Conservation (phyloP, 2,329 filamentous ascomycete genomes). For the Pseudogymnoascus sp. region DNA sequence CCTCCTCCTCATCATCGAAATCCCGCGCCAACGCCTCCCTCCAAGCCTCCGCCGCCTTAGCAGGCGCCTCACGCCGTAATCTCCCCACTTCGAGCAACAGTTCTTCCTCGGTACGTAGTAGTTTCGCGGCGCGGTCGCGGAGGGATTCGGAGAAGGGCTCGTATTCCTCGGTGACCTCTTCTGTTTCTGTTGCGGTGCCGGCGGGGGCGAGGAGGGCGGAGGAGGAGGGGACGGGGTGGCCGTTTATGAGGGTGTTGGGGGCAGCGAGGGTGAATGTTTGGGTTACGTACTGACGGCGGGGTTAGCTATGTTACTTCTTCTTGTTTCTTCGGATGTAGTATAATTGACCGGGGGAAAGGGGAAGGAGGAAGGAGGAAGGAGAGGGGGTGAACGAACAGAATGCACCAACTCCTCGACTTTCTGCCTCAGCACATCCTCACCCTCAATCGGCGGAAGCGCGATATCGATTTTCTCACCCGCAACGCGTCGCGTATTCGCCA, state of each 20-base stretch:
- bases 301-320: not conserved
- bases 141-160: constrained; percentile 55
- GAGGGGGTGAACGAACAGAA: constrained; percentile 46
- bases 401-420: constrained; percentile 53
- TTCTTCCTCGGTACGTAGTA: constrained; percentile 56
- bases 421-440: constrained; percentile 49
- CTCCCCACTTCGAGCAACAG: constrained; percentile 55
- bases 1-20: constrained; percentile 12
- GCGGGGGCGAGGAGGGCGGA: constrained; percentile 31
- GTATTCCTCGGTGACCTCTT: constrained; percentile 36
- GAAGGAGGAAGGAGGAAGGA: no score
- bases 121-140: constrained; percentile 50
- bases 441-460: constrained; percentile 58
- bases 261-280: constrained; percentile 51
- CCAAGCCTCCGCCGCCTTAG: constrained; percentile 16
- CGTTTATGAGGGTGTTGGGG: constrained; percentile 57
- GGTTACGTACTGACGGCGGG: constrained; percentile 47
- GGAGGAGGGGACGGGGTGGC: constrained; percentile 41
- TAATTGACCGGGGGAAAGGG: not conserved
- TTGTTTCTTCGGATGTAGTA: not conserved
- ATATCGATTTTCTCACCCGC: constrained; percentile 60
- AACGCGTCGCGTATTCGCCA: constrained; percentile 60
- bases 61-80: constrained; percentile 20
- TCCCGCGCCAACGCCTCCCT: constrained; percentile 19
- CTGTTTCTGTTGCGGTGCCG: constrained; percentile 12